Evolutionary conservation across 768 basidiomycete genomes (phyloP).

Genomic region (Mycena amicta): DNA sequence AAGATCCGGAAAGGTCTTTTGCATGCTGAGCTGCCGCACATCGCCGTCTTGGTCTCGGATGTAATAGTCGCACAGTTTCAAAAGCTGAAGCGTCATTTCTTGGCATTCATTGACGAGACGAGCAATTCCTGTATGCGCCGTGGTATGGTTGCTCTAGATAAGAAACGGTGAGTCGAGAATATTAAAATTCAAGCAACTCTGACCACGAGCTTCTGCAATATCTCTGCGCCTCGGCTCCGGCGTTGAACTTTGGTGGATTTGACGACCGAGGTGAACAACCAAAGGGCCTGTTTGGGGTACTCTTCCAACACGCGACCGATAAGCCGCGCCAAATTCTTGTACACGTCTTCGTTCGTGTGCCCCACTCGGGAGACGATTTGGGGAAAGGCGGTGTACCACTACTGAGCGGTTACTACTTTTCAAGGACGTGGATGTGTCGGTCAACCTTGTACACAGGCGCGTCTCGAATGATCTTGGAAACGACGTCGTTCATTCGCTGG

Average conservation of each 20-base stretch:
- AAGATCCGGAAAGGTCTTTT: slow-evolving; percentile 61
- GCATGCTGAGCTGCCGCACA: slow-evolving; percentile 45
- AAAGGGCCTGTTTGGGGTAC: slow-evolving; percentile 90
- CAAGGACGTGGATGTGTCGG: neutral
- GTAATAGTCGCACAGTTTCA: slow-evolving; percentile 63
- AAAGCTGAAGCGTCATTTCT: slow-evolving; percentile 68
- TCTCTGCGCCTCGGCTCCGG: slow-evolving; percentile 56
- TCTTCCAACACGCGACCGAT: slow-evolving; percentile 74
- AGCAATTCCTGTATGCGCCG: slow-evolving; percentile 44
- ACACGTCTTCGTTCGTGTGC: slow-evolving; percentile 66
- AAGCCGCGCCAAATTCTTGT: slow-evolving; percentile 59
- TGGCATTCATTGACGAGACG: slow-evolving; percentile 55
- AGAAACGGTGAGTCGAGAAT: neutral
- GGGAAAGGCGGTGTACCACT: slow-evolving; percentile 97
- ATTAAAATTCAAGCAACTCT: slow-evolving; percentile 16
- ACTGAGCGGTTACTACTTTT: slow-evolving; percentile 6
- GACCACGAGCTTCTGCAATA: slow-evolving; percentile 64
- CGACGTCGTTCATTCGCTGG: slow-evolving; percentile 56
- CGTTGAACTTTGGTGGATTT: slow-evolving; percentile 77
- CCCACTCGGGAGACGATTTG: slow-evolving; percentile 95
- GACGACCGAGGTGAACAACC: slow-evolving; percentile 88
- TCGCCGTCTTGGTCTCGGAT: slow-evolving; percentile 42
- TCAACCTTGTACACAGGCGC: slow-evolving; percentile 83
- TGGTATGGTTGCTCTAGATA: slow-evolving; percentile 47
- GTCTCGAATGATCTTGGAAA: slow-evolving; percentile 56